Base-by-base conservation (phyloP, 2,329 filamentous ascomycete genomes). In the Ceratocystis destructans region DNA sequence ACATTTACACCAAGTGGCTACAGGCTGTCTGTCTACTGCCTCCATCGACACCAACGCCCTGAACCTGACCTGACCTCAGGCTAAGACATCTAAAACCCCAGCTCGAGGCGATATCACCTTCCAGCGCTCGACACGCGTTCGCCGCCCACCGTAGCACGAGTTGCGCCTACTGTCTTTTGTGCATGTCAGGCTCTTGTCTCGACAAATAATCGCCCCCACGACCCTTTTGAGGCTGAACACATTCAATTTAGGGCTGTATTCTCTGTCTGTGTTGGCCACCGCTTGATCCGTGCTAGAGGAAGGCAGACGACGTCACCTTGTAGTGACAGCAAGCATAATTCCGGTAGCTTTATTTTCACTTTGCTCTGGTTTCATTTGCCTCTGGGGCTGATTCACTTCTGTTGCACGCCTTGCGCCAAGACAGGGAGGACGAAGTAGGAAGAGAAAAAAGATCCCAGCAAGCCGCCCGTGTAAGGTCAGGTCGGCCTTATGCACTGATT, bases 301-400 rank as follows among this genome's bases (percentile, higher is more conserved):
- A 59, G 31, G 28, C 53, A 12, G n/a, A 59, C 37, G 55, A 59
- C 55, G 55, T 59, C 55, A 59, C 55, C 15, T 15, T 37, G 28
- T 12, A 7, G 4, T 37, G 55, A 5, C 3, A 15, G 55, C 10
- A 37, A 20, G 55, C n/a, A 62, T 8, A 62, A 62, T n/a, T 33
- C 37, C 2, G 61, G 2, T 62, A 7, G 33, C 22, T 45, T 31
- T 25, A 22, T 37, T 41, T 3, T 61, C 59, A 8, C 20, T 45
- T 12, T 46, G 17, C 45, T 46, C 12, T 31, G 44, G 44, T 46
- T 62, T 62, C 61, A 62, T 59, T 37, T 33, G 28, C 55, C 55
- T 59, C 28, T 59, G 55, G 55, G 55, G 55, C 55, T 59, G 55
- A 59, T 59, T 59, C 55, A 59, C 31, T 31, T 31, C 28, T 59